Percentiles rank a stretch among this genome's conserved stretches.
Evolutionary conservation across 768 basidiomycete species (phyloP).

Genomic region (Naganishia vaughanmartiniae): DNA sequence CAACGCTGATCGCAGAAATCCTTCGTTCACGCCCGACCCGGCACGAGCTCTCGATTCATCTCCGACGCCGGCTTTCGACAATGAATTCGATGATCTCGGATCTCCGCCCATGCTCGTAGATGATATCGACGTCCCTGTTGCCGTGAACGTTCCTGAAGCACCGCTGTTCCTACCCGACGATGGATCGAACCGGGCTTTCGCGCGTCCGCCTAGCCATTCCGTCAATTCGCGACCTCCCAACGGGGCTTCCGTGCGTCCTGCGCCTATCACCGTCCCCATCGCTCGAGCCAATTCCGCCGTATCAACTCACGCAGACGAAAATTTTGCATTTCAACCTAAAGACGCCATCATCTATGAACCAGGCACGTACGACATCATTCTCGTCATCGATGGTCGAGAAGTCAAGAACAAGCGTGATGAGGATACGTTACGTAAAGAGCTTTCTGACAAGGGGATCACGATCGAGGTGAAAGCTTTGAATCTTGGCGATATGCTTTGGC

Average conservation of each 20-base stretch:
- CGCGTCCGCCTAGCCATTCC: not conserved
- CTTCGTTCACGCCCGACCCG: constrained; percentile 4
- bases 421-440: constrained; percentile 44
- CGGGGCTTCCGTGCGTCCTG: not conserved
- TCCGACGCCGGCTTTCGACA: not conserved
- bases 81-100: constrained; percentile 9
- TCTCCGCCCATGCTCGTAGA: constrained; percentile 5
- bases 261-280: not conserved
- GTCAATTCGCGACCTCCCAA: not conserved
- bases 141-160: not conserved
- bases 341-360: constrained; percentile 41
- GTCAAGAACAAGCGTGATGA: constrained; percentile 44
- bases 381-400: constrained; percentile 54
- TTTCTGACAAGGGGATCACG: constrained; percentile 45
- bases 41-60: not conserved
- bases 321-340: constrained; percentile 1
- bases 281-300: not conserved
- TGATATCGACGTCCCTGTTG: constrained; percentile 6
- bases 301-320: not conserved
- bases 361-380: constrained; percentile 52
- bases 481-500: constrained; percentile 56
- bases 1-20: not conserved
- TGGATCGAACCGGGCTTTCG: not conserved
- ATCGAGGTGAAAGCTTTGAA: constrained; percentile 51
- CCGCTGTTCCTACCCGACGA: constrained; percentile 16